Conservation (phyloP, 108 stramenopile genomes). For the Fistulifera pelliculosa region DNA sequence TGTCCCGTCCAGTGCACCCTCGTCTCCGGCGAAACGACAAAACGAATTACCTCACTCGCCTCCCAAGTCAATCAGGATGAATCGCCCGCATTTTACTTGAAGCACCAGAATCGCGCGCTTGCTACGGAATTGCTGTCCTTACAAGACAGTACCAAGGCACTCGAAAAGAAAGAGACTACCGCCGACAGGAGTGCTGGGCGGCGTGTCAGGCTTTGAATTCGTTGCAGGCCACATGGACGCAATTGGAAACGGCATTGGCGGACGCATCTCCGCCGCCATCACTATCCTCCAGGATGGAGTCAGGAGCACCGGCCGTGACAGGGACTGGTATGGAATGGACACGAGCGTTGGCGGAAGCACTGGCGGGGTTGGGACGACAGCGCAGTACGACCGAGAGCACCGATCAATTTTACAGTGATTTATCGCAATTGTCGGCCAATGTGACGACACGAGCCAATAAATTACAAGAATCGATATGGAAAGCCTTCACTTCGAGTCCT, state of each 20-base stretch:
- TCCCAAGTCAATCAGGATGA: conserved; percentile 8
- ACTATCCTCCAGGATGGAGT: neutral
- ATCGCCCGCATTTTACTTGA: conserved; percentile 44
- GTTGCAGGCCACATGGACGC: conserved; percentile 35
- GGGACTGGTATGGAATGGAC: conserved; percentile 23
- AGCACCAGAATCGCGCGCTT: conserved; percentile 71
- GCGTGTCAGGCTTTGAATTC: conserved; percentile 30
- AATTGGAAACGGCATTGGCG: conserved; percentile 31
- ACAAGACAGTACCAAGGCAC: conserved; percentile 40
- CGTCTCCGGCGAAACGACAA: conserved; percentile 2
- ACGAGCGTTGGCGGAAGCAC: conserved; percentile 2
- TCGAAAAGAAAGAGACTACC: conserved; percentile 53
- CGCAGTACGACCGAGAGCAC: neutral
- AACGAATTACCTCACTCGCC: conserved; percentile 2
- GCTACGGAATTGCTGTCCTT: conserved; percentile 56
- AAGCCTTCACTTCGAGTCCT: conserved; percentile 2
- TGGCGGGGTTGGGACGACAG: conserved; percentile 1
- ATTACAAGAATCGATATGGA: conserved; percentile 5
- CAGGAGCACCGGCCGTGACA: conserved; percentile 7
- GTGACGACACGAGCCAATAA: conserved; percentile 3
- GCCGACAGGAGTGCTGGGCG: conserved; percentile 46
- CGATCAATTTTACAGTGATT: conserved; percentile 1
- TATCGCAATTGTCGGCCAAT: conserved; percentile 4
- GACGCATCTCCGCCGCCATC: neutral
- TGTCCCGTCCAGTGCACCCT: too few relatives aligned